Conservation (phyloP, 805 yeast genomes). For the Teunomyces cretensis region DNA sequence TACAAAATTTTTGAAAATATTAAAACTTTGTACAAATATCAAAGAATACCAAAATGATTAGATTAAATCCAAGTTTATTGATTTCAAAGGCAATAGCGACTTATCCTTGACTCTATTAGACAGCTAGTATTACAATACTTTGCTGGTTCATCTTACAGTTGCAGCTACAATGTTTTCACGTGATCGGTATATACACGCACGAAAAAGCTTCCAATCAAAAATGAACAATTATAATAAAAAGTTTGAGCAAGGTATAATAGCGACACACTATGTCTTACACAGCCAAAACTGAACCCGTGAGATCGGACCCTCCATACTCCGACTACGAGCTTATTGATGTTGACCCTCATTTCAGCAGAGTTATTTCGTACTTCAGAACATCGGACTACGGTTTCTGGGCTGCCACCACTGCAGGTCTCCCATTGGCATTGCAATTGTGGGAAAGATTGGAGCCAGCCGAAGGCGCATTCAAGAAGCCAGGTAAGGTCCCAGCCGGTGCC, state of each 20-base stretch:
- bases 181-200: slow-evolving; percentile 1
- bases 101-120: too few relatives aligned
- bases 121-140: too few relatives aligned
- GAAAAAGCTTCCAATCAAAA: slow-evolving; percentile 5
- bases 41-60: too few relatives aligned
- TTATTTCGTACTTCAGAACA: slow-evolving; percentile 68
- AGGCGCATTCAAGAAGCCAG: slow-evolving; percentile 45
- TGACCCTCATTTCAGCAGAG: slow-evolving; percentile 75
- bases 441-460: slow-evolving; percentile 43
- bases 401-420: slow-evolving; percentile 41
- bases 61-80: too few relatives aligned
- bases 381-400: slow-evolving; percentile 59
- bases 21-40: too few relatives aligned
- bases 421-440: slow-evolving; percentile 41
- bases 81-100: too few relatives aligned
- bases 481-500: slow-evolving; percentile 52
- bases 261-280: slow-evolving; percentile 37
- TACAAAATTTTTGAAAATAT: too few relatives aligned
- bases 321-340: slow-evolving; percentile 61
- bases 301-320: slow-evolving; percentile 33
- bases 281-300: slow-evolving; percentile 39
- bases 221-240: slow-evolving; percentile 4
- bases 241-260: neutral
- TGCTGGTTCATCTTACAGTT: neutral
- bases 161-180: slow-evolving; percentile 1